Evolutionary conservation across 2,329 filamentous ascomycete species (phyloP), one percentile per base, ranked within the genome.

Genomic region (Fusarium sp.): DNA sequence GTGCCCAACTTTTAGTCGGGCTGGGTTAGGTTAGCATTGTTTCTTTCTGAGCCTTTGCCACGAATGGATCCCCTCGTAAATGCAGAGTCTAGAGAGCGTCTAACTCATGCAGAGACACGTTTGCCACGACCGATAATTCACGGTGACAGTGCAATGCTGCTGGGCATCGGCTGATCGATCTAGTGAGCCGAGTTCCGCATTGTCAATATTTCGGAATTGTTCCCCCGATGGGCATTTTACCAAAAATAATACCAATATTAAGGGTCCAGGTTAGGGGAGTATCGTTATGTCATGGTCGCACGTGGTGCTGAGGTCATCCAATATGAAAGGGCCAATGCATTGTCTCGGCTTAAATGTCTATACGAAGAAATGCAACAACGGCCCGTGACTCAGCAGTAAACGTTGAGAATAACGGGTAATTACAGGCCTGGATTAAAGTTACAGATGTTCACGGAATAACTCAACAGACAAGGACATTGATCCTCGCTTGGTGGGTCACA

Each of bases 291-390:
- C 49, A 39, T 17, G 28, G 38, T 56, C 49, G 31, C 43, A 33
- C 53, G 38, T 63, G 42, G 15, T 10, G 61, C 36, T 53, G 58
- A 65, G 60, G 26, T 26, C 52, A 50, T 48, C 40, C 50, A 36
- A 45, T 43, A 46, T 26, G 40, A 20, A 22, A 40, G 53, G 11
- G 44, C 7, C 10, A 13, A 14, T 18, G 7, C 20, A 6, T 9
- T 8, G 15, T 20, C 31, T 54, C 18, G 8, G 7, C 22, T 26
- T 44, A 7, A 26, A 9, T 10, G 15, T n/a, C 20, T 42, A 24
- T n/a, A 24, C 39, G 39, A 42, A 42, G 20, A 20, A 15, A 44
- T 44, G 22, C 17, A 44, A 44, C 42, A 44, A 44, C 22, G 8
- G 15, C 42, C 15, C 18, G 42, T 28, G 15, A 15, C 22, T 22